phyloP scores from a whole-genome alignment of 768 basidiomycete genomes.

The Boletus bicolor region DNA sequence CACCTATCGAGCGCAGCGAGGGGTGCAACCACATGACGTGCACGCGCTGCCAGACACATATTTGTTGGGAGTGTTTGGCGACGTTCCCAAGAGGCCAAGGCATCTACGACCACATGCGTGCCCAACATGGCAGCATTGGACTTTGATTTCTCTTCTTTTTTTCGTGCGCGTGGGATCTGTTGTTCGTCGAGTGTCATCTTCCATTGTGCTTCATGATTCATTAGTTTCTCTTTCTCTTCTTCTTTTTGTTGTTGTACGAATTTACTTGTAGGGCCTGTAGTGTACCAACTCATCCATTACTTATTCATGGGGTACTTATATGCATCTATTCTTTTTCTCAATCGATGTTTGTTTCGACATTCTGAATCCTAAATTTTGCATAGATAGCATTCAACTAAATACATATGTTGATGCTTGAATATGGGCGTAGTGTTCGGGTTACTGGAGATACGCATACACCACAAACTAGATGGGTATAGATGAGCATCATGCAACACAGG shows the following conservation, averaged over 20 bases:
- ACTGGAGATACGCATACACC: slow-evolving; percentile 35
- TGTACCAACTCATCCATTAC: neutral
- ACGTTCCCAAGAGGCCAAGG: slow-evolving; percentile 66
- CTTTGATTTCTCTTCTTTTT: slow-evolving; percentile 11
- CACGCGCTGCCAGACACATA: slow-evolving; percentile 67
- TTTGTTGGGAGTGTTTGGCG: slow-evolving; percentile 75
- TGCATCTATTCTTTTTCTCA: slow-evolving; percentile 3
- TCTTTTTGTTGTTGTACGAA: slow-evolving; percentile 14
- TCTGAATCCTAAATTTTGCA: neutral
- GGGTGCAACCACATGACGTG: slow-evolving; percentile 89
- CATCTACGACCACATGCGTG: slow-evolving; percentile 78
- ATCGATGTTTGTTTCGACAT: neutral
- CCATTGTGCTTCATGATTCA: slow-evolving; percentile 3
- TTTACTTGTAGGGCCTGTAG: neutral
- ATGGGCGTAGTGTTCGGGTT: neutral
- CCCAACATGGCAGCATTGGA: slow-evolving; percentile 64
- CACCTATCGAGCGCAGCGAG: slow-evolving; percentile 65
- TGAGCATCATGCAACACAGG: neutral
- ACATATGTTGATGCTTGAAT: neutral
- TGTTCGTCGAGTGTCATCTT: neutral
- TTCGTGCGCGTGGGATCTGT: neutral
- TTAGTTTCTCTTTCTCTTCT: neutral
- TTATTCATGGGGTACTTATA: slow-evolving; percentile 27
- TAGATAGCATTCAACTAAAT: slow-evolving; percentile 21
- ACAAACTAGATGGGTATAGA: slow-evolving; percentile 33